Base-by-base conservation (phyloP, 1,139 yeast species). In the Ogataea hybrid region DNA sequence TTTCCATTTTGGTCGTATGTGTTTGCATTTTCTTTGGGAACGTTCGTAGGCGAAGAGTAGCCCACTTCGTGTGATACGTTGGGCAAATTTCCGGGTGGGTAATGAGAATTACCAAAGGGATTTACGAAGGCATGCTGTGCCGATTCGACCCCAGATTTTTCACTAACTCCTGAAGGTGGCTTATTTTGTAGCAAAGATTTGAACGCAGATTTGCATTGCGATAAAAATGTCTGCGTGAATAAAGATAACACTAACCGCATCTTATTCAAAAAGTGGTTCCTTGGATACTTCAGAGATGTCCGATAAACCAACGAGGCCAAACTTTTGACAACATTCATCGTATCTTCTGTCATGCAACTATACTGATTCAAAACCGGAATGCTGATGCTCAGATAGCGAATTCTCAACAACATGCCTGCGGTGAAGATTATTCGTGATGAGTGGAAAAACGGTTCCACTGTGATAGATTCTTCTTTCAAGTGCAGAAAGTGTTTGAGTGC, bases 361-460 rank as follows among this genome's bases (percentile, higher is more conserved):
- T 57, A 69, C 29, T 59, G 64, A 30, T 58, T 70, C 44, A 75
- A 70, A 25, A 74, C 68, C 1, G 85, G 82, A 11, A 79, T 66
- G 5, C 81, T 72, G 28, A 81, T 58, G 14, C 75, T 71, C 41
- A 80, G 63, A 51, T 73, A 80, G 28, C 88, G 64, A 37, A 82
- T 65, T 47, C 86, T 70, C 40, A 83, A 64, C 12, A 84, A 63
- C 69, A 81, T 77, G 9, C 88, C 86, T 0, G 81, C 79, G 2
- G 86, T 79, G 57, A 81, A 84, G 36, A 84, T 74, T 41, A 85
- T 65, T 51, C 95, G 67, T 2, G 88, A 73, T 42, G 77, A 75
- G 50, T 77, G 77, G 47, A 80, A 72, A 44, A 83, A 65, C 2
- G 95, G 95, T 38, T 80, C 66, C 3, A 71, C 62, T 0, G 84